Evolutionary conservation across 2,329 filamentous ascomycete genomes (phyloP).

Genomic region (Monosporascus sp.): DNA sequence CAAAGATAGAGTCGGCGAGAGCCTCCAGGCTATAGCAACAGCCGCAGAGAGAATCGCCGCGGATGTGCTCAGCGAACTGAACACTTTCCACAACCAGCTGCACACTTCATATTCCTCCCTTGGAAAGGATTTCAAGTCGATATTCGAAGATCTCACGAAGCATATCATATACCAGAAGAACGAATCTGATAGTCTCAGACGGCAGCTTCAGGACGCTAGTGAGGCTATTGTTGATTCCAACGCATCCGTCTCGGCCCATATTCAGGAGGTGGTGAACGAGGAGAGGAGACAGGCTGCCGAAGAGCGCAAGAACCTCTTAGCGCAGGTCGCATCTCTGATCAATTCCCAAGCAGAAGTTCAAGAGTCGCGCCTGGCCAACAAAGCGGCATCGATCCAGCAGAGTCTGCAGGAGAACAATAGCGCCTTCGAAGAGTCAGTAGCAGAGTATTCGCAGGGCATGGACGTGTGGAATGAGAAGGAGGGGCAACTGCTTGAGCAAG

Average conservation of each 20-base stretch:
- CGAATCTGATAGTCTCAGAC: constrained; percentile 68
- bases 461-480: constrained; percentile 68
- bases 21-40: constrained; percentile 73
- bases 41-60: constrained; percentile 85
- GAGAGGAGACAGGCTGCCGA: constrained; percentile 68
- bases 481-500: constrained; percentile 61
- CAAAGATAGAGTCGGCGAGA: constrained; percentile 78
- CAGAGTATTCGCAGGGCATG: constrained; percentile 66
- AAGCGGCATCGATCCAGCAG: constrained; percentile 57
- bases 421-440: constrained; percentile 59
- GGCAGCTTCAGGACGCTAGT: constrained; percentile 67
- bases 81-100: constrained; percentile 77
- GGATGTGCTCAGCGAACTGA: constrained; percentile 81
- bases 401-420: constrained; percentile 61
- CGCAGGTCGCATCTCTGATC: constrained; percentile 73
- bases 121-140: constrained; percentile 76
- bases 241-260: constrained; percentile 56
- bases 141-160: constrained; percentile 76
- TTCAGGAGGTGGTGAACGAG: constrained; percentile 68
- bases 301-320: constrained; percentile 69
- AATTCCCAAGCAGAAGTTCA: constrained; percentile 69
- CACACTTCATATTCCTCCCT: constrained; percentile 79
- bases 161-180: constrained; percentile 71
- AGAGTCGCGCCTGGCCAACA: constrained; percentile 62
- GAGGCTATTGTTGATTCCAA: constrained; percentile 64